Base-by-base conservation (phyloP, 768 basidiomycete species). In the Tylopilus sp. region DNA sequence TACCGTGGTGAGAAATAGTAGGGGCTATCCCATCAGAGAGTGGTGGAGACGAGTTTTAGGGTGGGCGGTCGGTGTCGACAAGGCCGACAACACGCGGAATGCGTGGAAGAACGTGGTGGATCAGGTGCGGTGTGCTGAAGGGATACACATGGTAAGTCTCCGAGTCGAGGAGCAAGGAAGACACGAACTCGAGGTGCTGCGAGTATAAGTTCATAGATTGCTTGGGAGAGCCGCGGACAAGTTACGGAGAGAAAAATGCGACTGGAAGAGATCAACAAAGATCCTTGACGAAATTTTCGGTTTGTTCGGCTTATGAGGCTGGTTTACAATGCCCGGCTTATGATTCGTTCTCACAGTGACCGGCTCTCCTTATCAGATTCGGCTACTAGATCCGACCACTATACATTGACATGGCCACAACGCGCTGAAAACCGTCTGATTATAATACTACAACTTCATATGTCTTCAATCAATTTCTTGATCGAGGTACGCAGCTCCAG, bases 61-160 rank as follows among this genome's bases (percentile, higher is more conserved):
- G 89, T 66, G 89, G 89, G 59, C 84, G 76, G 78, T 91, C 87
- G 48, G 81, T 82, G 80, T 83, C 83, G 68, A 84, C 72, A 61
- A 83, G 74, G 70, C 73, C 64, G 70, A 74, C 77, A 55, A 71
- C 79, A 74, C 82, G 79, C 60, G 85, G 86, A 69, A 75, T 77
- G 70, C 84, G 79, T 72, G 14, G 44, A 52, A 80, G 76, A 78
- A 82, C 76, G 72, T 71, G 76, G 77, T 48, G 49, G 61, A 66
- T 70, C 67, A 74, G 58, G 56, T 59, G 58, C 45, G 36, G 53
- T 48, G 55, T 55, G 61, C 70, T 73, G 55, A 6, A 38, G 29
- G 10, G 19, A 33, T 37, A 21, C 16, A 34, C 4, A 36, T 9
- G 16, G 50, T 59, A 29, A 66, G 48, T 24, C 25, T 30, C 19